Conservation (phyloP, 257 asterid genomes). For the Marsdenia floribunda region DNA sequence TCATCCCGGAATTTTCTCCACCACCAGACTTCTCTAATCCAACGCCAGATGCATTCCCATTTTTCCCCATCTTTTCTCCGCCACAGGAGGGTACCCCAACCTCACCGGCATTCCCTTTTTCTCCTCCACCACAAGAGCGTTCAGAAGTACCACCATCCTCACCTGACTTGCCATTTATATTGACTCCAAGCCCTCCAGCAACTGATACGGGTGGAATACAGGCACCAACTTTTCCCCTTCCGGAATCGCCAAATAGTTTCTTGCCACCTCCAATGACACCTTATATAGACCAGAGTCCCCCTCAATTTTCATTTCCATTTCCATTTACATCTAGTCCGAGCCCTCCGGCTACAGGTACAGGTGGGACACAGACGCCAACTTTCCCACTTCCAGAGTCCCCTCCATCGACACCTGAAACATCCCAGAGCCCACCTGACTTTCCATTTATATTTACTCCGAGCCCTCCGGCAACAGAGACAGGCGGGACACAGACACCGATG, state of each 20-base stretch:
- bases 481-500: constrained; percentile 6
- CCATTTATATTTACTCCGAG: constrained; percentile 14
- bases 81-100: neutral
- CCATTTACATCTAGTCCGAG: constrained; percentile 13
- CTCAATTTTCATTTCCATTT: neutral
- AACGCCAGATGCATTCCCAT: constrained; percentile 1
- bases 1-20: constrained; percentile 25
- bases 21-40: constrained; percentile 13
- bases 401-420: constrained; percentile 11
- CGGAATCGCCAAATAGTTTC: constrained; percentile 14
- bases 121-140: constrained; percentile 16
- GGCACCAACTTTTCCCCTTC: constrained; percentile 15
- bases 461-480: constrained; percentile 14
- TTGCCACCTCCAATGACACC: constrained; percentile 22
- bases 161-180: constrained; percentile 14
- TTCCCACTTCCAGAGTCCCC: constrained; percentile 18
- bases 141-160: neutral
- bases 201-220: constrained; percentile 4
- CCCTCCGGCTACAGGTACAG: constrained; percentile 12
- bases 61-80: constrained; percentile 7
- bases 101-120: constrained; percentile 5
- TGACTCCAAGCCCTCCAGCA: constrained; percentile 18
- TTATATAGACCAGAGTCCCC: constrained; percentile 11
- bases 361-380: constrained; percentile 7
- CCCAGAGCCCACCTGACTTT: constrained; percentile 11